Percentiles rank a stretch among this genome's conserved stretches.
Evolutionary conservation across 2,329 filamentous ascomycete genomes (phyloP).

Genomic region (Paecilomyces fulvus): DNA sequence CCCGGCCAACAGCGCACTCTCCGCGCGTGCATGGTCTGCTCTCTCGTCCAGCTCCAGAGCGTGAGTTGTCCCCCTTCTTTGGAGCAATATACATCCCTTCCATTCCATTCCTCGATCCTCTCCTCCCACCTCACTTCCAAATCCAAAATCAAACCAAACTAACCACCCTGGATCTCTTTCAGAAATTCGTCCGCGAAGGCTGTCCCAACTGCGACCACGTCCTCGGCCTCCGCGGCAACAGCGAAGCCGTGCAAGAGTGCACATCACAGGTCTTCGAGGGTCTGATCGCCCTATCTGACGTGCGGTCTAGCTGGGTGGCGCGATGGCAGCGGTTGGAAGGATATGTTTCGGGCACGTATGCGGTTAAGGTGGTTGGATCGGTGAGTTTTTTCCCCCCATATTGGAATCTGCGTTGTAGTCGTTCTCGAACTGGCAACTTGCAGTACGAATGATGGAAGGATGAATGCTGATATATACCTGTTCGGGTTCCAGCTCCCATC

Average conservation of each 20-base stretch:
- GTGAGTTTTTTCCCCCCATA: conserved; percentile 26
- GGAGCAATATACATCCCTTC: neutral
- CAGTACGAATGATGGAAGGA: no score
- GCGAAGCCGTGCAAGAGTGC: conserved; percentile 80
- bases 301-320: conserved; percentile 85
- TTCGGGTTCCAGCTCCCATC: conserved; percentile 40
- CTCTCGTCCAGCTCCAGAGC: conserved; percentile 74
- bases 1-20: conserved; percentile 73
- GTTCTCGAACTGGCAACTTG: neutral
- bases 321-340: conserved; percentile 87
- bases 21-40: conserved; percentile 98
- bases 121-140: conserved; percentile 5
- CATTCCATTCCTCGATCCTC: neutral
- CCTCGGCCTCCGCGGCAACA: conserved; percentile 69
- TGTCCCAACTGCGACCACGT: conserved; percentile 97
- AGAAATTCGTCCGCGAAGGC: conserved; percentile 79
- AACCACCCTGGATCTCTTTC: conserved; percentile 6
- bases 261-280: conserved; percentile 96
- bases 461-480: neutral
- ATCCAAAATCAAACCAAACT: conserved; percentile 10
- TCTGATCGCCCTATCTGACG: conserved; percentile 74
- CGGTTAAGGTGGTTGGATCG: conserved; percentile 84
- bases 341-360: conserved; percentile 85
- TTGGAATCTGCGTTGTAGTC: neutral
- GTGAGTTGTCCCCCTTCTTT: conserved; percentile 39